A percentile compares a stretch with the other conserved stretches of the same genome.
These are phyloP conservation scores for Arabidopsis arenosa DNA, from an alignment of 345 rosid genomes.

Conservation along the genomic window DNA sequence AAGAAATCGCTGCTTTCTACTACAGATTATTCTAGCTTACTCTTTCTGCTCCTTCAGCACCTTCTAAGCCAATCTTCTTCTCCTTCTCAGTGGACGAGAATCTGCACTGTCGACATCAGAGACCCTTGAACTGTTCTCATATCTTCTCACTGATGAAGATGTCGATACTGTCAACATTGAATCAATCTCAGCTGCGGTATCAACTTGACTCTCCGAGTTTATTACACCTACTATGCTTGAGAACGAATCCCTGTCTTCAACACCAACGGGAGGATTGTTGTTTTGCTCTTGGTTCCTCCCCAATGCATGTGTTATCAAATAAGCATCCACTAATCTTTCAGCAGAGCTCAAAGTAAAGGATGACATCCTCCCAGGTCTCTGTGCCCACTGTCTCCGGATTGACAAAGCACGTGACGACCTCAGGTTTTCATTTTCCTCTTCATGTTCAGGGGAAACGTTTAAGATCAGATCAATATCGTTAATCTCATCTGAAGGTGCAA, in stretches of 20 bases:
- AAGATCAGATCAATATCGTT: conserved; percentile 54
- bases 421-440: conserved; percentile 48
- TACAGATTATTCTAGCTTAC: conserved; percentile 13
- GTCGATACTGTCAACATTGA: conserved; percentile 76
- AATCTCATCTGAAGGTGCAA: conserved; percentile 3
- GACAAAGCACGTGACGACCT: conserved; percentile 42
- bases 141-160: conserved; percentile 67
- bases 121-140: conserved; percentile 57
- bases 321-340: conserved; percentile 57
- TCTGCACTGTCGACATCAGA: conserved; percentile 75
- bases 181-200: conserved; percentile 79
- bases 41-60: conserved; percentile 4
- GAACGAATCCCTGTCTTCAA: conserved; percentile 81
- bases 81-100: conserved; percentile 71
- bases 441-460: conserved; percentile 46
- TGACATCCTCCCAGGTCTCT: conserved; percentile 29
- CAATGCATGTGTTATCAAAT: conserved; percentile 47
- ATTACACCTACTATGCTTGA: conserved; percentile 79
- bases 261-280: conserved; percentile 43
- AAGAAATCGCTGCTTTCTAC: not conserved
- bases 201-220: conserved; percentile 78
- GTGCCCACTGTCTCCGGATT: conserved; percentile 48
- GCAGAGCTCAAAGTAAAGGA: conserved; percentile 49
- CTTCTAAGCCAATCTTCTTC: conserved; percentile 57
- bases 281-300: conserved; percentile 67